Conservation (phyloP, 2,329 filamentous ascomycete species). For the Neofusicoccum sp. region DNA sequence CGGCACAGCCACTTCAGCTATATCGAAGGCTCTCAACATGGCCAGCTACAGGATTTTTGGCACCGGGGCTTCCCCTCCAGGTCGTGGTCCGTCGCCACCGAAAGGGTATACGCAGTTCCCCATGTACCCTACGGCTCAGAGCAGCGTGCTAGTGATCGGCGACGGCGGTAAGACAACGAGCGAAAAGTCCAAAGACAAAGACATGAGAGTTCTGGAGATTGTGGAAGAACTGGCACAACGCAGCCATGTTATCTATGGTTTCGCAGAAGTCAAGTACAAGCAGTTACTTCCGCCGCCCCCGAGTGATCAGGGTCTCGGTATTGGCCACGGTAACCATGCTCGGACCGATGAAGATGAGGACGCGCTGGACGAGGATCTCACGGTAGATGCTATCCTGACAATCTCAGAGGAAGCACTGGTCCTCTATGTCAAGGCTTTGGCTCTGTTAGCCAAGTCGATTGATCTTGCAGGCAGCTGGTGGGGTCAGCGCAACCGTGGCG, state of each 20-base stretch:
- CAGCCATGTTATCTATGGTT: conserved; percentile 94
- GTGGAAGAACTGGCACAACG: conserved; percentile 91
- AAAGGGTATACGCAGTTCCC: conserved; percentile 79
- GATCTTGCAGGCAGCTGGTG: conserved; percentile 94
- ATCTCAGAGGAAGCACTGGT: conserved; percentile 94
- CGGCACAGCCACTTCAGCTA: conserved; percentile 81
- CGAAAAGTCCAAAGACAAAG: conserved; percentile 66
- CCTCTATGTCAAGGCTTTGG: conserved; percentile 90
- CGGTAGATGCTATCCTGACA: conserved; percentile 77
- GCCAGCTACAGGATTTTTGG: conserved; percentile 77
- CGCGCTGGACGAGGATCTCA: conserved; percentile 74
- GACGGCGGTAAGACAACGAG: conserved; percentile 60
- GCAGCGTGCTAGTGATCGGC: conserved; percentile 62
- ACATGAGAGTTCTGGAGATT: conserved; percentile 70
- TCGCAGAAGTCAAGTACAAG: conserved; percentile 97
- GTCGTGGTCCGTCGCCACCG: conserved; percentile 67
- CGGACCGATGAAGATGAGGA: conserved; percentile 53
- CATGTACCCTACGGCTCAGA: conserved; percentile 69
- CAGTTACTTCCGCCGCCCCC: conserved; percentile 89
- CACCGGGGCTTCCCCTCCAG: conserved; percentile 64
- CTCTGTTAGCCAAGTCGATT: conserved; percentile 89
- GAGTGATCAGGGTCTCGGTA: conserved; percentile 66
- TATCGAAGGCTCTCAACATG: conserved; percentile 92
- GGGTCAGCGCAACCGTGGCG: conserved; percentile 71
- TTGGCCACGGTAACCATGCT: conserved; percentile 36